Evolutionary conservation across 2,329 filamentous ascomycete genomes (phyloP).

Genomic region (Aspergillus intermedius): DNA sequence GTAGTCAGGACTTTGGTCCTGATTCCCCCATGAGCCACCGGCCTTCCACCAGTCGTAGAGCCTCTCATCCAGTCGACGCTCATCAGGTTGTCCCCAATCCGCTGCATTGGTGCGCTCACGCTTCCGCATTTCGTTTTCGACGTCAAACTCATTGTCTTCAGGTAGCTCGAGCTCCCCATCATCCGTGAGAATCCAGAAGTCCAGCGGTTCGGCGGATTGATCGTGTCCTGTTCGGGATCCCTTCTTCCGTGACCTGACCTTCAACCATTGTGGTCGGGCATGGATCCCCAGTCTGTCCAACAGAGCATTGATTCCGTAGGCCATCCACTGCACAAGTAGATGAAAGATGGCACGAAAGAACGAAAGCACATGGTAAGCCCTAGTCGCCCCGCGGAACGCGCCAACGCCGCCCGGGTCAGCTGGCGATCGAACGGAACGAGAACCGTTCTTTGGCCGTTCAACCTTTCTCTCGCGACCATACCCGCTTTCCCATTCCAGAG

Average conservation of each 20-base stretch:
- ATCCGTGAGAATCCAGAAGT: slow-evolving; percentile 50
- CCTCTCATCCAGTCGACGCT: slow-evolving; percentile 63
- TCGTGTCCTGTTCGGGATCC: slow-evolving; percentile 8
- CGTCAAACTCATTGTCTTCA: slow-evolving; percentile 62
- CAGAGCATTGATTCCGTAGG: slow-evolving; percentile 48
- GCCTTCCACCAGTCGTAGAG: slow-evolving; percentile 80
- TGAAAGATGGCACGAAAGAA: slow-evolving; percentile 70
- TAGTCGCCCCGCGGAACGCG: slow-evolving; percentile 66
- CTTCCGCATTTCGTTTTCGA: slow-evolving; percentile 71
- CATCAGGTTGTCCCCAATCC: slow-evolving; percentile 44
- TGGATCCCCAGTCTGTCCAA: slow-evolving; percentile 56
- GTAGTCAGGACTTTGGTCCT: slow-evolving; percentile 77
- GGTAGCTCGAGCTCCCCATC: slow-evolving; percentile 52
- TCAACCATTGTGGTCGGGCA: slow-evolving; percentile 59
- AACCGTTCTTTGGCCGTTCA: slow-evolving; percentile 31
- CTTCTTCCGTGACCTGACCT: slow-evolving; percentile 23
- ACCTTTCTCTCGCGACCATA: slow-evolving; percentile 42
- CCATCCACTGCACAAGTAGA: slow-evolving; percentile 55
- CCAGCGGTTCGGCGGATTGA: slow-evolving; percentile 26
- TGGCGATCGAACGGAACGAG: slow-evolving; percentile 31
- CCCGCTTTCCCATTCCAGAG: slow-evolving; percentile 38
- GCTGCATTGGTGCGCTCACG: slow-evolving; percentile 44
- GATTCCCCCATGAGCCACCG: slow-evolving; percentile 77
- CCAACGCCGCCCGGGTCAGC: slow-evolving; percentile 60
- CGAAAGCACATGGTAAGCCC: slow-evolving; percentile 67